Evolutionary conservation across 2,329 filamentous ascomycete genomes (phyloP).

Genomic region (Fusarium domesticum): DNA sequence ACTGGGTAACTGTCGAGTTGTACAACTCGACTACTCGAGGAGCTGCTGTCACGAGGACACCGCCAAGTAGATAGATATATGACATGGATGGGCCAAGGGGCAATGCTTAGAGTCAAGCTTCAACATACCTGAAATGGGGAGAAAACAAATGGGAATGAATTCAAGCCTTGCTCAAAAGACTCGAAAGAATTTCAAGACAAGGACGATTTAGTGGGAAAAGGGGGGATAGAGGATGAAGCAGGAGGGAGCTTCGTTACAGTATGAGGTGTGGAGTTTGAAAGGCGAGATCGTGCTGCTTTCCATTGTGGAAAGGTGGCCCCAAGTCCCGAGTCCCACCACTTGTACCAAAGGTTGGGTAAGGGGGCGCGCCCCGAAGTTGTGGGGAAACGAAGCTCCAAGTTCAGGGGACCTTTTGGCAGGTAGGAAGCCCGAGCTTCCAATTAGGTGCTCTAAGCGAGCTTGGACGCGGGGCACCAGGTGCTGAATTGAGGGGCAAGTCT

Average conservation of each 20-base stretch:
- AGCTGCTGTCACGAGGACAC: too few species aligned
- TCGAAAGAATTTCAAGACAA: constrained; percentile 20
- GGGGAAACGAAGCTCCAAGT: too few species aligned
- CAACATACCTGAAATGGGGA: constrained; percentile 23
- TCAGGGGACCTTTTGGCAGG: constrained; percentile 18
- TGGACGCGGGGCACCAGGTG: constrained; percentile 27
- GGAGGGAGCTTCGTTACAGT: constrained; percentile 21
- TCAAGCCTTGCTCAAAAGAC: constrained; percentile 23
- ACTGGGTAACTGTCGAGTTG: too few species aligned
- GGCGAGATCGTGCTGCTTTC: constrained; percentile 30
- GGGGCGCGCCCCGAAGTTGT: too few species aligned
- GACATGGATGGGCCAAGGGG: constrained; percentile 2
- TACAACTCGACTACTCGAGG: too few species aligned
- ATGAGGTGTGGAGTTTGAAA: constrained; percentile 24
- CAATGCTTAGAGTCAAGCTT: too few species aligned
- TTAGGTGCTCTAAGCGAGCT: constrained; percentile 14
- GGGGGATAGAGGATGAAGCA: too few species aligned
- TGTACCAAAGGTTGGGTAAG: constrained; percentile 26
- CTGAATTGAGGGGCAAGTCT: constrained; percentile 6
- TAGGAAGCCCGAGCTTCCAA: constrained; percentile 10
- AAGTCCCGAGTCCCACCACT: constrained; percentile 25
- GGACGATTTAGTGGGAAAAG: constrained; percentile 12
- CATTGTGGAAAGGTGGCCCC: constrained; percentile 37
- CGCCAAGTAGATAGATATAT: constrained; percentile 10
- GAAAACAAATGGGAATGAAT: constrained; percentile 5